Percentiles rank a stretch among this genome's conserved stretches.
Conservation (phyloP, 192 early-diverging fungal genomes). For the Mortierella alpina region DNA sequence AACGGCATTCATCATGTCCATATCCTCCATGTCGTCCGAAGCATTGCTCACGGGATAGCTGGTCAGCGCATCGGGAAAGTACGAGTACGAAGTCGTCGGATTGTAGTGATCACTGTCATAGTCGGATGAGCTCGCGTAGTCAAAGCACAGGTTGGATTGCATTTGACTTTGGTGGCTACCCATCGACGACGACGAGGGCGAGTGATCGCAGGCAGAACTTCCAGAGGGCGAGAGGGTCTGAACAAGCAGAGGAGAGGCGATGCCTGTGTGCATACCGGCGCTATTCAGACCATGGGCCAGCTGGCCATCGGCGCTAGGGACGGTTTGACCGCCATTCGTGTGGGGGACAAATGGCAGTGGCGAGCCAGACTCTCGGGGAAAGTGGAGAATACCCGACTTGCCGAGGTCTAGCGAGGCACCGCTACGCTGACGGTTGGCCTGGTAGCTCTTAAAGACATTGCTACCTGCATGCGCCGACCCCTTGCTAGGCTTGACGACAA, state of each 20-base stretch:
- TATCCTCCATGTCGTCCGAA: slow-evolving; percentile 51
- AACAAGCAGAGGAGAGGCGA: slow-evolving; percentile 30
- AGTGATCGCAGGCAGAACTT: slow-evolving; percentile 16
- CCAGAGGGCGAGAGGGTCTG: slow-evolving; percentile 39
- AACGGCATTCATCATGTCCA: slow-evolving; percentile 29
- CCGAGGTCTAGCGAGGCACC: slow-evolving; percentile 44
- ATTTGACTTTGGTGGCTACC: slow-evolving; percentile 12
- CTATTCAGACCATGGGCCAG: slow-evolving; percentile 14
- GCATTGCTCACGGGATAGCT: slow-evolving; percentile 52
- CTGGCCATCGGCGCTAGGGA: slow-evolving; percentile 36
- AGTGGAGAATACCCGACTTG: slow-evolving; percentile 30
- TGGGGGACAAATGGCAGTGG: slow-evolving; percentile 38
- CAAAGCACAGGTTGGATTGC: slow-evolving; percentile 46
- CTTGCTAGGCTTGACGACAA: slow-evolving; percentile 24
- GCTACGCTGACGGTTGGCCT: slow-evolving; percentile 27
- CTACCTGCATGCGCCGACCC: slow-evolving; percentile 8
- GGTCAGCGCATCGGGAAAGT: slow-evolving; percentile 41
- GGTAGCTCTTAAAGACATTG: slow-evolving; percentile 9
- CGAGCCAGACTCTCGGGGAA: slow-evolving; percentile 29
- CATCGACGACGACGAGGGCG: slow-evolving; percentile 28
- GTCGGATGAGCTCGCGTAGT: slow-evolving; percentile 51
- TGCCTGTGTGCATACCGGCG: slow-evolving; percentile 14
- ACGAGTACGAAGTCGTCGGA: slow-evolving; percentile 43
- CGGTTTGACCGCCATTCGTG: slow-evolving; percentile 15
- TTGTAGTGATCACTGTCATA: slow-evolving; percentile 50